phyloP scores from a whole-genome alignment of 768 basidiomycete species.

The Cystofilobasidium bisporidii region DNA sequence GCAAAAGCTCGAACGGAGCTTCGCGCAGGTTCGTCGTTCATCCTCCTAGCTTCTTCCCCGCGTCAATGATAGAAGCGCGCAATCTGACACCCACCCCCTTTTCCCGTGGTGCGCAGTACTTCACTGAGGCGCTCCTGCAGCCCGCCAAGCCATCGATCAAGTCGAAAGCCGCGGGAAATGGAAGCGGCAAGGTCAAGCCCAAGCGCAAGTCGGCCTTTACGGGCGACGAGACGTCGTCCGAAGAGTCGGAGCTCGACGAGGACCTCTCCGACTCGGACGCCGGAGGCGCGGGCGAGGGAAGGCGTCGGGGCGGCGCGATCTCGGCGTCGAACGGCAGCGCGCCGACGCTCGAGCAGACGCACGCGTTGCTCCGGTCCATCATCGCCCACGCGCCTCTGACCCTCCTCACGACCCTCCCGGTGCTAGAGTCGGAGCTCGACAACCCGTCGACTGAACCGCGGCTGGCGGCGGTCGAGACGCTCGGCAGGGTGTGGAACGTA shows the following conservation, averaged over 20 bases:
- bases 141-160: slow-evolving; percentile 5
- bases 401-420: slow-evolving; percentile 19
- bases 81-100: too few relatives aligned
- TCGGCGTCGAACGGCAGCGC: background rate
- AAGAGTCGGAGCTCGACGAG: background rate
- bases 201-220: background rate
- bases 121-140: slow-evolving; percentile 76
- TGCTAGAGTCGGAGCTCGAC: slow-evolving; percentile 26
- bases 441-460: slow-evolving; percentile 46
- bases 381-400: slow-evolving; percentile 9
- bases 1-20: slow-evolving; percentile 26
- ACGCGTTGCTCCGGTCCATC: slow-evolving; percentile 20
- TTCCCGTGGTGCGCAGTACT: too few relatives aligned
- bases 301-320: background rate
- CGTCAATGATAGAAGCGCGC: too few relatives aligned
- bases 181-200: background rate
- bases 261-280: background rate
- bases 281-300: background rate
- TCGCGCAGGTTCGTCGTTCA: slow-evolving; percentile 18
- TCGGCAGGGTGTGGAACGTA: slow-evolving; percentile 71
- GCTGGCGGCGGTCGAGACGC: slow-evolving; percentile 67
- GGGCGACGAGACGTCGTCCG: background rate
- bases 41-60: background rate
- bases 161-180: background rate
- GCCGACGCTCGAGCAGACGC: slow-evolving; percentile 30